Percentiles rank a stretch among this genome's conserved stretches.
These are phyloP conservation scores for Kwoniella shivajii DNA, from an alignment of 1,284 basidiomycete genomes.

Conservation along the genomic window DNA sequence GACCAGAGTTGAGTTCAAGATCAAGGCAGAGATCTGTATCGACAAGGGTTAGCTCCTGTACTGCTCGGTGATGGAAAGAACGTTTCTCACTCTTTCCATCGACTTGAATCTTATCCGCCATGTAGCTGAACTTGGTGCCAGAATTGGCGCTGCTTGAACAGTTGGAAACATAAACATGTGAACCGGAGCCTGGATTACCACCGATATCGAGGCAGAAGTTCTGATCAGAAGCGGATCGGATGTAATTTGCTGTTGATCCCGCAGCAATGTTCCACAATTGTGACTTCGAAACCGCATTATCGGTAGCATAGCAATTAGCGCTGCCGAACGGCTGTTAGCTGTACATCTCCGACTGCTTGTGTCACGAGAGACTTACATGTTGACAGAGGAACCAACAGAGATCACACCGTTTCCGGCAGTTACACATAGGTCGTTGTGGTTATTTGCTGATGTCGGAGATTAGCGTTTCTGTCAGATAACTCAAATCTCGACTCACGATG, in stretches of 20 bases:
- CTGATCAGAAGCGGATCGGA: slow-evolving; percentile 7
- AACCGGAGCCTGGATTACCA: slow-evolving; percentile 9
- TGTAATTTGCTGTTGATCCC: slow-evolving; percentile 1
- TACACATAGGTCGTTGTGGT: slow-evolving; percentile 10
- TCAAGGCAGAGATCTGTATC: slow-evolving; percentile 26
- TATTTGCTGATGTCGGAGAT: slow-evolving; percentile 1
- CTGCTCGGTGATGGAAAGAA: background rate
- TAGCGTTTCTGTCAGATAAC: background rate
- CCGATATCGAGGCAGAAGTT: slow-evolving; percentile 8
- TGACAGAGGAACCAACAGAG: background rate
- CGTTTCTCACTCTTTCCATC: slow-evolving; percentile 3
- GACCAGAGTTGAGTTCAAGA: slow-evolving; percentile 13
- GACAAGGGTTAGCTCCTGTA: background rate
- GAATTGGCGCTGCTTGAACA: slow-evolving; percentile 1
- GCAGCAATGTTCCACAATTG: slow-evolving; percentile 12
- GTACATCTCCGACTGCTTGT: too few relatives aligned
- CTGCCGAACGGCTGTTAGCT: too few relatives aligned
- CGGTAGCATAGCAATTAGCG: slow-evolving; percentile 9
- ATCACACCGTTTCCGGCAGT: slow-evolving; percentile 2
- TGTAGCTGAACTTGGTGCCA: slow-evolving; percentile 8
- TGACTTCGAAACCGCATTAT: background rate
- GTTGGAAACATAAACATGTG: background rate
- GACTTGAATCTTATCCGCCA: slow-evolving; percentile 8
- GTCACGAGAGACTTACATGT: slow-evolving; percentile 2
- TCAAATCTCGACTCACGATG: slow-evolving; percentile 9